Evolutionary conservation across 768 basidiomycete species (phyloP).

Genomic region (button mushroom (Agaricus bisporus)): DNA sequence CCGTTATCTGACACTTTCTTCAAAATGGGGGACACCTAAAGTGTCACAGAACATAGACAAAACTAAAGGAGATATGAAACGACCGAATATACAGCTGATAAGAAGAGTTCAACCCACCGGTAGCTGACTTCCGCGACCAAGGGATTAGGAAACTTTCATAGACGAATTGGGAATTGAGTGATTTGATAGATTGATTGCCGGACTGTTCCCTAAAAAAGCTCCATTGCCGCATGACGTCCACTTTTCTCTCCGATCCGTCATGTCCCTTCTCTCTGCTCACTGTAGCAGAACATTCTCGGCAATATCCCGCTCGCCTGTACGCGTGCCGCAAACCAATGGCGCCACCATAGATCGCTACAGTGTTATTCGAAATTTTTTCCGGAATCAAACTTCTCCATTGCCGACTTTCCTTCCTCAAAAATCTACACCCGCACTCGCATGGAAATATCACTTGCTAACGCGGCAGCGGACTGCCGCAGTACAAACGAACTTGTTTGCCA

Average conservation of each 20-base stretch:
- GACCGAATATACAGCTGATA: too few relatives aligned
- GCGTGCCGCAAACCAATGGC: neutral
- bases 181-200: neutral
- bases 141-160: too few relatives aligned
- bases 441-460: neutral
- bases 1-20: too few relatives aligned
- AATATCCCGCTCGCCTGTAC: neutral
- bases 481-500: neutral
- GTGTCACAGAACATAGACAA: too few relatives aligned
- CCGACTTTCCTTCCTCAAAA: slow-evolving; percentile 8
- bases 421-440: slow-evolving; percentile 6
- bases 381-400: slow-evolving; percentile 23
- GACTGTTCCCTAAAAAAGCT: neutral
- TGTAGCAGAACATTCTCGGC: slow-evolving; percentile 2
- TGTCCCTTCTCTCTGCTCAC: neutral
- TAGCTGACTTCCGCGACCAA: too few relatives aligned
- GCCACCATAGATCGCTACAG: slow-evolving; percentile 47
- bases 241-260: neutral
- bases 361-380: slow-evolving; percentile 54
- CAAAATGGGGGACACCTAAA: too few relatives aligned
- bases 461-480: neutral
- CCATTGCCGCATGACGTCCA: slow-evolving; percentile 5
- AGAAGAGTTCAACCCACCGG: too few relatives aligned
- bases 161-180: too few relatives aligned
- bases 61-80: too few relatives aligned